phyloP scores from a whole-genome alignment of 164 flowering plant species.

The Macadamia integrifolia region DNA sequence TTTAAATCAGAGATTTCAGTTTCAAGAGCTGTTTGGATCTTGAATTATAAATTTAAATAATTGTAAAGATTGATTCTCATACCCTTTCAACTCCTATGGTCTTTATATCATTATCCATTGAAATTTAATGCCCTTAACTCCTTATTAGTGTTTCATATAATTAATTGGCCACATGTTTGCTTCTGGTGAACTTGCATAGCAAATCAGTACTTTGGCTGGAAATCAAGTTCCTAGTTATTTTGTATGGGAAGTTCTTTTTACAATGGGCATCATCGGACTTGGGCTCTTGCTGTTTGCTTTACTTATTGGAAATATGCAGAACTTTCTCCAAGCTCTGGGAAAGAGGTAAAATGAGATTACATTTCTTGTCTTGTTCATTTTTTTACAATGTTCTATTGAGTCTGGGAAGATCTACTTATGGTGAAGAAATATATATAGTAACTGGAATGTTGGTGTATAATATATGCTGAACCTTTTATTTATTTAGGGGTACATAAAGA shows the following conservation, averaged over 20 bases:
- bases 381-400: neutral
- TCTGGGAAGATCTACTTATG: neutral
- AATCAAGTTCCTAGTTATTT: slow-evolving; percentile 78
- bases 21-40: no score
- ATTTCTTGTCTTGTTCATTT: neutral
- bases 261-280: slow-evolving; percentile 73
- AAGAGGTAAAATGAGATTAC: slow-evolving; percentile 43
- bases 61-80: no score
- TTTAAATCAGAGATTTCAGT: no score
- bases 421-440: no score
- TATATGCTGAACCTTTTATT: no score
- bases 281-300: slow-evolving; percentile 88
- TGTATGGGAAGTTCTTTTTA: slow-evolving; percentile 82
- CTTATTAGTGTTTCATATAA: neutral
- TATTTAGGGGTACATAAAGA: no score
- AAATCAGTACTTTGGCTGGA: slow-evolving; percentile 89
- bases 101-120: no score
- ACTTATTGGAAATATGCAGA: slow-evolving; percentile 94
- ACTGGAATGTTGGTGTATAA: no score
- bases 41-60: no score
- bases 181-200: slow-evolving; percentile 31
- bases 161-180: neutral
- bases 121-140: no score
- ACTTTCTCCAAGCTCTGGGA: slow-evolving; percentile 83
- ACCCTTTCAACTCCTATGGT: no score